Evolutionary conservation across 176 grass and related monocot species (phyloP).

Genomic region (bread wheat (Triticum aestivum)): IWGSC_CS_RefSeq_v2.1 NC_057801.1:125658308-125658807

Average conservation of each 20-base stretch:
- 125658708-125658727: not conserved
- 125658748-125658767: not conserved
- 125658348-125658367: not conserved
- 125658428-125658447: not conserved
- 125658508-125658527: not conserved
- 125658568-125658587: not conserved
- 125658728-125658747: not conserved
- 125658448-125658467: not conserved
- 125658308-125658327: not conserved
- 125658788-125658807: not conserved
- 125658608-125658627: not conserved
- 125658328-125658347: not conserved
- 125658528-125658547: not conserved
- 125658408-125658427: not conserved
- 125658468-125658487: not conserved
- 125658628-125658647: not conserved
- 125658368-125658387: not conserved
- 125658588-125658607: not conserved
- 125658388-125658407: not conserved
- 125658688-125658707: not conserved
- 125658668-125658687: not conserved
- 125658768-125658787: not conserved
- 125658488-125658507: not conserved
- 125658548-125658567: not conserved
- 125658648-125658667: not conserved